Conservation (phyloP, 352 stramenopile species). For the Phytopythium chamaehyphon region DNA sequence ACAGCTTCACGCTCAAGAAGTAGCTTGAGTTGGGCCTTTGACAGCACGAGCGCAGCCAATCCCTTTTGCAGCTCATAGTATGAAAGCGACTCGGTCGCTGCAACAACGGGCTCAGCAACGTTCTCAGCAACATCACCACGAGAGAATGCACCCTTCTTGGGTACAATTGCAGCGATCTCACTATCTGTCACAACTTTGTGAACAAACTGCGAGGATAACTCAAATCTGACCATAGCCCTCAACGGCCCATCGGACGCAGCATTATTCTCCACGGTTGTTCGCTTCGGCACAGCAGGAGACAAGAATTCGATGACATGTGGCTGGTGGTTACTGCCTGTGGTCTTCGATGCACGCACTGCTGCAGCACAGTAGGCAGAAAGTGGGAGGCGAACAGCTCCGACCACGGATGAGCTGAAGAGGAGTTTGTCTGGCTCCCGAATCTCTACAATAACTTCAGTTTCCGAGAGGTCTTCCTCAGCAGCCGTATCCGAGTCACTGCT, state of each 20-base stretch:
- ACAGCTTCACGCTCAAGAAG: conserved; percentile 69
- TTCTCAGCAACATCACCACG: conserved; percentile 11
- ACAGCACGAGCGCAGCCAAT: conserved; percentile 52
- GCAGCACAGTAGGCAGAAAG: conserved; percentile 43
- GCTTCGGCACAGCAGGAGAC: conserved; percentile 20
- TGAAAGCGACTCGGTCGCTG: conserved; percentile 23
- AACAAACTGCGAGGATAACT: conserved; percentile 36
- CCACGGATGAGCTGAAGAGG: conserved; percentile 64
- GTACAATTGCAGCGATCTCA: not conserved
- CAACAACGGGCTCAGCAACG: conserved; percentile 16
- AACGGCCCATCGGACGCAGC: not conserved
- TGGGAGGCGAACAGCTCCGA: conserved; percentile 43
- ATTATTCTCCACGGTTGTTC: conserved; percentile 13
- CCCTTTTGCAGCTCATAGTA: conserved; percentile 48
- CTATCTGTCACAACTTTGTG: not conserved
- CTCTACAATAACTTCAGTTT: conserved; percentile 42
- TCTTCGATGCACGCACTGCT: conserved; percentile 23
- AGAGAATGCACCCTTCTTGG: conserved; percentile 2
- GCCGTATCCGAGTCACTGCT: too few species aligned
- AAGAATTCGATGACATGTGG: conserved; percentile 46
- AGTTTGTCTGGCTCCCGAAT: conserved; percentile 68
- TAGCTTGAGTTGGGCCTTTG: conserved; percentile 62
- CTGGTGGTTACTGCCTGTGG: conserved; percentile 6
- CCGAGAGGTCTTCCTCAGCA: not conserved
- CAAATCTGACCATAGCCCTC: conserved; percentile 31